These are phyloP conservation scores for Cladosporium cucumerinum DNA, from an alignment of 2,329 filamentous ascomycete genomes.

Conservation along the genomic window DNA sequence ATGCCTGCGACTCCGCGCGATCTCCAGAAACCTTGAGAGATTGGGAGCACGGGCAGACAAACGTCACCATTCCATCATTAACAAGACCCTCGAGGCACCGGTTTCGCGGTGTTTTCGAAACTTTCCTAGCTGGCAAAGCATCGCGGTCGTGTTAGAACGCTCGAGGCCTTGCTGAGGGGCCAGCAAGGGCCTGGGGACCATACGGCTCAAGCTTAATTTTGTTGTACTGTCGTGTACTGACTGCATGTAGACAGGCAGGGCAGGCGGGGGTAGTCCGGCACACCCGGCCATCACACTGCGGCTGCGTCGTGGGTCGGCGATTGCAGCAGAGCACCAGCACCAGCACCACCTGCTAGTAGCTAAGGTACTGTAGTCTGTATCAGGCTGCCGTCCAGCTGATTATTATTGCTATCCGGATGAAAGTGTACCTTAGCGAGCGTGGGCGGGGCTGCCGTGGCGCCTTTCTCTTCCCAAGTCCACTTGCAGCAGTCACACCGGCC, in stretches of 20 bases:
- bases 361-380: background rate
- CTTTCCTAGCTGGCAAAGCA: background rate
- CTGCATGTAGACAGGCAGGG: too few relatives aligned
- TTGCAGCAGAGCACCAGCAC: background rate
- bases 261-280: background rate
- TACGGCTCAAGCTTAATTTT: background rate
- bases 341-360: background rate
- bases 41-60: background rate
- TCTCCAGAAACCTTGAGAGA: constrained; percentile 12
- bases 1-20: constrained; percentile 12
- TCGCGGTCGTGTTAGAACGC: background rate
- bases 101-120: background rate
- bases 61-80: constrained; percentile 13
- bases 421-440: background rate
- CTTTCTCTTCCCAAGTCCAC: background rate
- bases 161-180: background rate
- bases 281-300: background rate
- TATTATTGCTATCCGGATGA: background rate
- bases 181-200: background rate
- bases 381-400: background rate
- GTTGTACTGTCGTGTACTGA: background rate
- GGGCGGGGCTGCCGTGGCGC: background rate
- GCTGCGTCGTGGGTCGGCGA: background rate
- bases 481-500: constrained; percentile 6
- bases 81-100: background rate